These are phyloP conservation scores for Gastrolobium bilobum DNA, from an alignment of 306 rosid species.

Conservation along the genomic window DNA sequence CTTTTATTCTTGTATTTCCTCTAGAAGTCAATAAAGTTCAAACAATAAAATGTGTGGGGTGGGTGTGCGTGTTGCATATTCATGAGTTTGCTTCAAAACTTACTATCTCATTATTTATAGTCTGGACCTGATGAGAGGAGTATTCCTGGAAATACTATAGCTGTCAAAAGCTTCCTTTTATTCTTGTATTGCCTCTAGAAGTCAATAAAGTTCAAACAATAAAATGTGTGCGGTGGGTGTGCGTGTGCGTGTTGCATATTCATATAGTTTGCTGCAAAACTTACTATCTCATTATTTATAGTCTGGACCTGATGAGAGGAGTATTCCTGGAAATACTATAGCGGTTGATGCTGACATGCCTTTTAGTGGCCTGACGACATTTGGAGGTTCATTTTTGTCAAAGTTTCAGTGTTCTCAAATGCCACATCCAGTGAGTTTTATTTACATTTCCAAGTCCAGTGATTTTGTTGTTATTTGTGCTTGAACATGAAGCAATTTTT, in stretches of 20 bases:
- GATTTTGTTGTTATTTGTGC: constrained; percentile 20
- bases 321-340: constrained; percentile 92
- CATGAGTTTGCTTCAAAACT: constrained; percentile 23
- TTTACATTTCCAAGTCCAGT: constrained; percentile 21
- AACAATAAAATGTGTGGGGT: not conserved
- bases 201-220: not conserved
- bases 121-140: constrained; percentile 98
- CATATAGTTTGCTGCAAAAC: constrained; percentile 16
- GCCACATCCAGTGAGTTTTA: constrained; percentile 93
- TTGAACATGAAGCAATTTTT: constrained; percentile 24
- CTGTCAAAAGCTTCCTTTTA: constrained; percentile 51
- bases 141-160: constrained; percentile 93
- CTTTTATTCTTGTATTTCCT: not conserved
- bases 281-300: constrained; percentile 45
- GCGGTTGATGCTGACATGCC: constrained; percentile 99
- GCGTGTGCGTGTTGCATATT: not conserved
- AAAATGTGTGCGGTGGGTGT: constrained; percentile 21
- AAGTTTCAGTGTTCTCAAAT: constrained; percentile 94
- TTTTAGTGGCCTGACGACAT: constrained; percentile 79
- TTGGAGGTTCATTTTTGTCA: constrained; percentile 90
- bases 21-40: constrained; percentile 4
- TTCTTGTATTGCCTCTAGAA: constrained; percentile 3
- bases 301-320: constrained; percentile 98
- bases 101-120: constrained; percentile 53
- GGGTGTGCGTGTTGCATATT: not conserved